Base-by-base conservation (phyloP, 2,329 filamentous ascomycete species). In the Colletotrichum paranaense region DNA sequence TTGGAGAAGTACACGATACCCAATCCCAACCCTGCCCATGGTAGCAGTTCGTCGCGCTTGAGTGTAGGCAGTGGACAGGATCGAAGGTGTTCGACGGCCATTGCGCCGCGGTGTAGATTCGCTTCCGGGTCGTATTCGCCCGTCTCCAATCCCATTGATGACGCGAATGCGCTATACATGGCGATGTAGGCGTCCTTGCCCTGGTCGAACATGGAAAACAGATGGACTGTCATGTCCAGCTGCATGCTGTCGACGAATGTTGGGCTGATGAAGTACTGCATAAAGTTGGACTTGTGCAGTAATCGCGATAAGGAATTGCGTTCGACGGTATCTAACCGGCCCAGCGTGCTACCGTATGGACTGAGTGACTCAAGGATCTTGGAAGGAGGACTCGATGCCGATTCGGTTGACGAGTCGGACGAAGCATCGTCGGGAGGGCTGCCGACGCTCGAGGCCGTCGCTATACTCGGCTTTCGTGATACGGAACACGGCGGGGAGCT, bases 231-330 rank as follows among this genome's bases (percentile, higher is more conserved):
- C 70, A 73, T 73, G 55, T 73, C 70, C 46, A 70, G 55, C 32
- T 73, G 70, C 70, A 73, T 73, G 46, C 46, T 70, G 66, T 73
- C 70, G 58, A 73, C 70, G n/a, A 73, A 73, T 5, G 67, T 57
- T 26, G 70, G 70, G 0, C 66, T 46, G 12, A 73, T 70, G 56
- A 73, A 73, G 35, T 73, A 73, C 49, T 73, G 60, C 70, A 73
- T 73, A 1, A 73, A 73, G 60, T 73, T 73, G 46, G 70, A 38
- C 53, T 73, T 73, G 55, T 73, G 70, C 42, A 73, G 35, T 28
- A 73, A 60, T 42, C 66, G 32, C 16, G 70, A 73, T 5, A 73
- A 22, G 32, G 70, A 32, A 8, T 22, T 65, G 3, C 70, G 60
- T 24, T 73, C 70, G 2, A 62, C 56, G 11, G 49, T 32, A 1